These are phyloP conservation scores for Fusarium piperis DNA, from an alignment of 2,329 filamentous ascomycete species.

Conservation along the genomic window DNA sequence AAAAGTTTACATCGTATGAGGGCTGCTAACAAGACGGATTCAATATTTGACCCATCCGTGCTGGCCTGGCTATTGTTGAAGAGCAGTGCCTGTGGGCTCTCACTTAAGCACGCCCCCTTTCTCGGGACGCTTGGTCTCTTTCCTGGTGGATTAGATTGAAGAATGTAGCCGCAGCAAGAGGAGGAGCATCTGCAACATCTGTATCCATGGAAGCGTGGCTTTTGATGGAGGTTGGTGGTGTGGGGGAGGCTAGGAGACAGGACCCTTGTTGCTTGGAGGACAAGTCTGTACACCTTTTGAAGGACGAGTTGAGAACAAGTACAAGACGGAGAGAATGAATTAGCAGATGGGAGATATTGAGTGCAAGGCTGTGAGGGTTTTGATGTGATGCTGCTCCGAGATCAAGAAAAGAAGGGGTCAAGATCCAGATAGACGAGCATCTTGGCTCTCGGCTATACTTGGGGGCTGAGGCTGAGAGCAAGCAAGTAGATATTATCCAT, in stretches of 20 bases:
- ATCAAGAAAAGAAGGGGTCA: neutral
- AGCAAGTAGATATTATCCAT: no score
- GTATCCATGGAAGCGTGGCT: constrained; percentile 1
- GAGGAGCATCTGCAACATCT: neutral
- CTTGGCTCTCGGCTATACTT: neutral
- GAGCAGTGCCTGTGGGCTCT: neutral
- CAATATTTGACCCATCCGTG: neutral
- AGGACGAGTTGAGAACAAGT: neutral
- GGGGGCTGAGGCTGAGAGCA: neutral
- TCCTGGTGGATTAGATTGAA: neutral
- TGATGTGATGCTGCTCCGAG: neutral
- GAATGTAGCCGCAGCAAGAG: neutral
- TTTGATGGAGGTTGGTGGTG: constrained; percentile 28
- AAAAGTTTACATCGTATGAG: neutral
- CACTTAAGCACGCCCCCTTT: neutral
- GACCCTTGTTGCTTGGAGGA: constrained; percentile 32
- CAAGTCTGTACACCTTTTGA: constrained; percentile 34
- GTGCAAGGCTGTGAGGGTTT: neutral
- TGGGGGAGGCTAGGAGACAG: constrained; percentile 26
- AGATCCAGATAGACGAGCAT: neutral
- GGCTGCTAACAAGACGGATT: neutral
- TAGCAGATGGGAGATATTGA: neutral
- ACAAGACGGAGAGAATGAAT: neutral
- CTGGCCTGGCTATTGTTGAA: neutral
- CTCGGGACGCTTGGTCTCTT: neutral